Conservation (phyloP, 305 asterid genomes). For the Withania somnifera region DNA sequence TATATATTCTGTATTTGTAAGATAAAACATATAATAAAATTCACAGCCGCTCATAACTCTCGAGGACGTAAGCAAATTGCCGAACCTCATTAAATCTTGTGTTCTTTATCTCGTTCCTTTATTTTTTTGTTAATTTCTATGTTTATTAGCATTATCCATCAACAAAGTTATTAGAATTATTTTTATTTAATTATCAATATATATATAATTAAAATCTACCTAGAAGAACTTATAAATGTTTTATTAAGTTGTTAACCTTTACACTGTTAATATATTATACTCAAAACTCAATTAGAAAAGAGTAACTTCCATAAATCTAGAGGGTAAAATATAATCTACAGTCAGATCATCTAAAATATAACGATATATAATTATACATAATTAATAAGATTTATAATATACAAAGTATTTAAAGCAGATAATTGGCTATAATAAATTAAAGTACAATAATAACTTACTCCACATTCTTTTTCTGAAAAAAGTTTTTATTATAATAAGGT, state of each 20-base stretch:
- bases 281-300: background rate
- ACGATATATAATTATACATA: background rate
- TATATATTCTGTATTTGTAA: no score
- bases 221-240: background rate
- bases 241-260: background rate
- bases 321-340: background rate
- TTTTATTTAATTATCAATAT: background rate
- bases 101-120: no score
- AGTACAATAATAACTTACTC: background rate
- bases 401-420: background rate
- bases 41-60: no score
- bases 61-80: no score
- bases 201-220: background rate
- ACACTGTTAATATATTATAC: background rate
- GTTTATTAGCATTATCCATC: no score
- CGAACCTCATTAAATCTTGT: no score
- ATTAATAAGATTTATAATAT: background rate
- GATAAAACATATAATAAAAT: no score
- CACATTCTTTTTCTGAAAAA: no score
- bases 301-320: background rate
- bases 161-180: background rate
- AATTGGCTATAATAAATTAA: background rate
- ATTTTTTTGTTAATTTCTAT: no score
- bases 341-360: background rate
- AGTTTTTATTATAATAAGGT: no score